phyloP scores from a whole-genome alignment of 2,329 filamentous ascomycete species.

The Aspergillus eucalypticola region DNA sequence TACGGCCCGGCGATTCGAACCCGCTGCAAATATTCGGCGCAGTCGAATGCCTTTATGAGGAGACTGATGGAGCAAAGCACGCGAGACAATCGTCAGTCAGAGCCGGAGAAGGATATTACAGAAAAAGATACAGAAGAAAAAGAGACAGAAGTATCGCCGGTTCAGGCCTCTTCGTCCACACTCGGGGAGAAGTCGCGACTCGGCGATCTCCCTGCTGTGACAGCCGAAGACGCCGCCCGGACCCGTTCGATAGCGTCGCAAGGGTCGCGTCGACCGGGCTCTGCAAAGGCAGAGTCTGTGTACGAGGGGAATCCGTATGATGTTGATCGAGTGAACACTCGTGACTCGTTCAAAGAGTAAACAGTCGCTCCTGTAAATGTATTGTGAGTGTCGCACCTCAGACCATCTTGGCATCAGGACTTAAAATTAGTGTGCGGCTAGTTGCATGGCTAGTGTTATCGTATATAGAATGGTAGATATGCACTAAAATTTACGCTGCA shows the following conservation, averaged over 20 bases:
- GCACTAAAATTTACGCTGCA: too few relatives aligned
- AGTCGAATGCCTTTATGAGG: conserved; percentile 39
- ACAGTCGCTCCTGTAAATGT: neutral
- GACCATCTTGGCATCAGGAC: neutral
- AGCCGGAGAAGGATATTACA: conserved; percentile 3
- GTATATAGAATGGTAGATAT: neutral
- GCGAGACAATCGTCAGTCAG: neutral
- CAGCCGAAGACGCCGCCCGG: conserved; percentile 20
- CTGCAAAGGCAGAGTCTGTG: conserved; percentile 18
- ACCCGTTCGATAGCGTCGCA: conserved; percentile 25
- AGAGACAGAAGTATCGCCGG: conserved; percentile 21
- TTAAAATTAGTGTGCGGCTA: neutral
- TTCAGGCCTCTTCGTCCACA: neutral
- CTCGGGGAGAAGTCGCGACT: neutral
- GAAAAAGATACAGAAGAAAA: conserved; percentile 20
- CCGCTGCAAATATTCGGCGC: conserved; percentile 44
- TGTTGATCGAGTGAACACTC: conserved; percentile 47
- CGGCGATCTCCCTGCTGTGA: neutral
- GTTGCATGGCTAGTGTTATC: neutral
- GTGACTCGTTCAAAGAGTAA: conserved; percentile 36
- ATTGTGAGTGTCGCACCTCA: too few relatives aligned
- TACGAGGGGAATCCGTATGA: conserved; percentile 49
- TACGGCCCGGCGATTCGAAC: conserved; percentile 42
- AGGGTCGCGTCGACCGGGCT: neutral
- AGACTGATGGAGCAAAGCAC: conserved; percentile 33